These are phyloP conservation scores for Lasiosphaeria hispida DNA, from an alignment of 495 filamentous ascomycete genomes.

Conservation along the genomic window DNA sequence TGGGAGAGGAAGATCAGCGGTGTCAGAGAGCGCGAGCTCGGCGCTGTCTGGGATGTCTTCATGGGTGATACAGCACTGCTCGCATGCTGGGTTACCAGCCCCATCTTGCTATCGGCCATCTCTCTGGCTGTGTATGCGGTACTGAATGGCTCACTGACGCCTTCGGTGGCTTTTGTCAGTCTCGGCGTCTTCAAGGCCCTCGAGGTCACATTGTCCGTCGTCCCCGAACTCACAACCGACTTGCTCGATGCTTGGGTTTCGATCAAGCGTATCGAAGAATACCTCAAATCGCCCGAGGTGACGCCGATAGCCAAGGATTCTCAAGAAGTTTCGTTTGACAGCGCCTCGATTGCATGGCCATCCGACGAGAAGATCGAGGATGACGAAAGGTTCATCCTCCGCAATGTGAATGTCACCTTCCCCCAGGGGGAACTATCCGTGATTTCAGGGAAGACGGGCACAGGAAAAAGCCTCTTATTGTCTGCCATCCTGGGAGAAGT, in stretches of 20 bases:
- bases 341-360: slow-evolving; percentile 76
- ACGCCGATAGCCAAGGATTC: slow-evolving; percentile 52
- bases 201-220: slow-evolving; percentile 64
- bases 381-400: slow-evolving; percentile 59
- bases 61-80: slow-evolving; percentile 57
- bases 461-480: slow-evolving; percentile 65
- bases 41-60: slow-evolving; percentile 63
- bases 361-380: slow-evolving; percentile 52
- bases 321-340: slow-evolving; percentile 60
- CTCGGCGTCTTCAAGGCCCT: slow-evolving; percentile 70
- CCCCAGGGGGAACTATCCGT: slow-evolving; percentile 68
- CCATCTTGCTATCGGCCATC: slow-evolving; percentile 69
- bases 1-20: slow-evolving; percentile 75
- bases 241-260: slow-evolving; percentile 70
- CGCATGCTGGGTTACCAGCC: slow-evolving; percentile 69
- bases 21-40: slow-evolving; percentile 64
- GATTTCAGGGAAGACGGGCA: slow-evolving; percentile 65
- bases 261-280: slow-evolving; percentile 69
- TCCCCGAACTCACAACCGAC: slow-evolving; percentile 73
- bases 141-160: slow-evolving; percentile 58
- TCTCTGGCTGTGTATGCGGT: slow-evolving; percentile 68
- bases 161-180: slow-evolving; percentile 79
- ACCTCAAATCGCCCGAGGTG: slow-evolving; percentile 67
- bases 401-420: slow-evolving; percentile 61
- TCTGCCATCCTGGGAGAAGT: slow-evolving; percentile 65